Evolutionary conservation across 2,329 filamentous ascomycete genomes (phyloP).

Genomic region (Rutstroemia sydowiana): DNA sequence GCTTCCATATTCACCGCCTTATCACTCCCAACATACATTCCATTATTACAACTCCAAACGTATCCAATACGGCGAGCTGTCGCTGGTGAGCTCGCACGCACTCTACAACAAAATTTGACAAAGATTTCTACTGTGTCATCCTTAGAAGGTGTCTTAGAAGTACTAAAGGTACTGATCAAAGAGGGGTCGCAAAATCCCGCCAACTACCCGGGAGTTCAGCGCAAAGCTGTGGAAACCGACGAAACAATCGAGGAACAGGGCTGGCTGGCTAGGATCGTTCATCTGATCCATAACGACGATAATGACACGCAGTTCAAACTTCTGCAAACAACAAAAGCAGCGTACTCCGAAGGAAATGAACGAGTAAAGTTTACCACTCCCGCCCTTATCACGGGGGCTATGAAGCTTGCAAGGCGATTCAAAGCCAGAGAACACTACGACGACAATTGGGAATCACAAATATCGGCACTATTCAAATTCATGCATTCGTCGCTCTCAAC

Average conservation of each 20-base stretch:
- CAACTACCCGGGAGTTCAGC: conserved; percentile 73
- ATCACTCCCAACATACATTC: conserved; percentile 84
- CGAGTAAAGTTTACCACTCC: conserved; percentile 94
- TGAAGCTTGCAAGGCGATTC: conserved; percentile 82
- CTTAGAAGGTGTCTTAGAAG: conserved; percentile 80
- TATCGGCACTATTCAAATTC: conserved; percentile 86
- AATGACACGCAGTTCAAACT: conserved; percentile 95
- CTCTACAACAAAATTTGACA: conserved; percentile 74
- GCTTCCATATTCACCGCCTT: conserved; percentile 93
- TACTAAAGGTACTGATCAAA: conserved; percentile 85
- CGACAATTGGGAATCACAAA: conserved; percentile 65
- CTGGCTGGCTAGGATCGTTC: conserved; percentile 87
- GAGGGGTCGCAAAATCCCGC: conserved; percentile 81
- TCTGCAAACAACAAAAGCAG: conserved; percentile 78
- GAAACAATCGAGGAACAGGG: conserved; percentile 98
- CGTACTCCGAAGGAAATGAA: conserved; percentile 87
- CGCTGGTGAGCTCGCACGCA: conserved; percentile 79
- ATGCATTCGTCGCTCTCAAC: conserved; percentile 83
- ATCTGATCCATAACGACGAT: conserved; percentile 73
- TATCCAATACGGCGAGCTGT: conserved; percentile 88
- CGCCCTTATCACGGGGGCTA: conserved; percentile 78
- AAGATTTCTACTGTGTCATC: conserved; percentile 70
- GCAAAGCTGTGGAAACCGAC: conserved; percentile 78
- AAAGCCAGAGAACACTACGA: conserved; percentile 86
- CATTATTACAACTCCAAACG: conserved; percentile 82